phyloP scores from a whole-genome alignment of 2,329 filamentous ascomycete genomes.

The Metarhizium humberi region DNA sequence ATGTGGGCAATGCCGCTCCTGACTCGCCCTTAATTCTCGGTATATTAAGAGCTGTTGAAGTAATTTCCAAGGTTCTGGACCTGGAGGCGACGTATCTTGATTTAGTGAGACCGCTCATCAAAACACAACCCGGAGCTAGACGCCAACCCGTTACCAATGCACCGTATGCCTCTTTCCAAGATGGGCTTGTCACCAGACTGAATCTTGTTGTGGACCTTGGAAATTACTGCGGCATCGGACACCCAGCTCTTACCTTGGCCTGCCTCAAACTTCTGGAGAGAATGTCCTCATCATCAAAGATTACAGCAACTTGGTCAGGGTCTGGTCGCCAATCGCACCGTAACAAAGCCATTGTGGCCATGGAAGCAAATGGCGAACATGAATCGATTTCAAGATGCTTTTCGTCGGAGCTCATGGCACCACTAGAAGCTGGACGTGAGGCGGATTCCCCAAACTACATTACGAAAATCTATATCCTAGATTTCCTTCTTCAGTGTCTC shows the following conservation, averaged over 20 bases:
- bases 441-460: conserved; percentile 63
- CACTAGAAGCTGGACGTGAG: conserved; percentile 65
- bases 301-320: conserved; percentile 60
- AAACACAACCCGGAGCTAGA: conserved; percentile 51
- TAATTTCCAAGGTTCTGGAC: conserved; percentile 74
- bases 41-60: conserved; percentile 70
- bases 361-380: conserved; percentile 72
- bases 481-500: conserved; percentile 77
- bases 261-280: conserved; percentile 79
- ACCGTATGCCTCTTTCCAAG: conserved; percentile 82
- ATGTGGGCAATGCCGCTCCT: conserved; percentile 61
- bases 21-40: conserved; percentile 77
- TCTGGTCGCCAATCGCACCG: conserved; percentile 54
- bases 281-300: conserved; percentile 72
- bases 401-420: conserved; percentile 55
- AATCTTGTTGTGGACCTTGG: conserved; percentile 73
- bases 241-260: conserved; percentile 69
- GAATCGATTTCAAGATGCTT: conserved; percentile 71
- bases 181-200: conserved; percentile 76
- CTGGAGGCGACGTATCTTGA: conserved; percentile 88
- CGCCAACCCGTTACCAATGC: conserved; percentile 53
- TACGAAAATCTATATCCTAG: conserved; percentile 75
- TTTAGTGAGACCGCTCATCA: conserved; percentile 72
- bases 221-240: conserved; percentile 75
- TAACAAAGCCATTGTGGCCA: conserved; percentile 79